Evolutionary conservation across 805 yeast genomes (phyloP), one percentile per base, ranked within the genome.

Genomic region (Metschnikowia noctiluminum): DNA sequence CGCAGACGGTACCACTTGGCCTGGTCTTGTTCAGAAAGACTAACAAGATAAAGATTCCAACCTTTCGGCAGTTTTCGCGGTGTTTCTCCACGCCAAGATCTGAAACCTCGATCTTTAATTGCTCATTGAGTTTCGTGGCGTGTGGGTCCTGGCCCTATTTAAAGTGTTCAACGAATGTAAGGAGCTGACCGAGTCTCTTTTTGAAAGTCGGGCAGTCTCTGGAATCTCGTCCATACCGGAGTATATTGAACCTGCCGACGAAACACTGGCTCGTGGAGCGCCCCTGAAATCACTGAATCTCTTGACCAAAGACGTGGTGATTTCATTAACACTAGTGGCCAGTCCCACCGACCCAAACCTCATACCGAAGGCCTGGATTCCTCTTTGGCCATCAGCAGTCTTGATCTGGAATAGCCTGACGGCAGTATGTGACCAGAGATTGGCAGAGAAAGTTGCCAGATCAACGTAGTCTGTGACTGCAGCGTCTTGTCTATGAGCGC

Each of bases 341-440:
- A 40, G 47, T 3, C 49, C 45, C 12, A 35, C 50, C 6, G 52
- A 47, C 7, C 52, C 47, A 14, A 55, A 46, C 7, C 47, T 46
- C 42, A 52, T 42, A 14, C 57, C 57, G 27, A 59, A 50, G 8
- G 57, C 46, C 14, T 54, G 55, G 14, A 61, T 47, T 32, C 62
- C 59, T 1, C 64, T 61, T 3, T 60, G 67, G 34, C 46, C 56
- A 0, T 52, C 43, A 13, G 50, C 45, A 2, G 35, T 16, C 35
- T 64, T 62, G 9, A 82, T 68, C 36, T 69, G 70, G 62, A 85
- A 84, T 41, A 84, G 69, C 53, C 61, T 70, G 14, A 84, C 65
- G 14, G 65, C 54, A 3, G 87, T 79, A 9, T 69, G 69, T 15
- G 70, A 67, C 87, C 87, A 84, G 12, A 77, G 71, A 49, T 81